A percentile compares a stretch with the other conserved stretches of the same genome.
Evolutionary conservation across 1,284 basidiomycete genomes (phyloP).

Genomic region (Volvariella surrecta): DNA sequence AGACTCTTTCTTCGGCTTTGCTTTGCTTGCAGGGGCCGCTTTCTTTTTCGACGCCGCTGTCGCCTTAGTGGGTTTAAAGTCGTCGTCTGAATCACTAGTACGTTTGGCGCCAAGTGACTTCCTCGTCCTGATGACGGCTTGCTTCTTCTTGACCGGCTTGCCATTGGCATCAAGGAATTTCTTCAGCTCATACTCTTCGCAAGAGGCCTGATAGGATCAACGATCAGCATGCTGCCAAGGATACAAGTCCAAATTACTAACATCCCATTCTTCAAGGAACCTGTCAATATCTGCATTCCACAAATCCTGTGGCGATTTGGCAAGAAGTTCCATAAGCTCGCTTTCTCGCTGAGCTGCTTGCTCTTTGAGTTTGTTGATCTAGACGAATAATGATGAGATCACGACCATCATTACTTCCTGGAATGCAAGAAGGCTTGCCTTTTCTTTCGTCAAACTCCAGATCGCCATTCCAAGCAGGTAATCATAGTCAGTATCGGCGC

Average conservation of each 20-base stretch:
- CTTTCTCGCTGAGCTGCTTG: conserved; percentile 81
- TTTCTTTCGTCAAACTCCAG: conserved; percentile 91
- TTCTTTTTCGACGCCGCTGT: conserved; percentile 32
- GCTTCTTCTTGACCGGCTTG: conserved; percentile 70
- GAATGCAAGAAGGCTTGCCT: conserved; percentile 38
- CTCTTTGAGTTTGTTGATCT: conserved; percentile 82
- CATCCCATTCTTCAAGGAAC: conserved; percentile 85
- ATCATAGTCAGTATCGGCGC: conserved; percentile 74
- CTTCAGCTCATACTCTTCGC: conserved; percentile 52
- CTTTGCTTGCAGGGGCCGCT: conserved; percentile 21
- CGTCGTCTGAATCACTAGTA: conserved; percentile 41
- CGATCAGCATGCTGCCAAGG: conserved; percentile 3
- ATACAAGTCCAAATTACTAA: conserved; percentile 25
- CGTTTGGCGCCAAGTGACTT: conserved; percentile 47
- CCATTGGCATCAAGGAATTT: conserved; percentile 43
- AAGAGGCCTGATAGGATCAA: conserved; percentile 38
- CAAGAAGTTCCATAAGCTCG: conserved; percentile 76
- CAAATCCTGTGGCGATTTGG: conserved; percentile 74
- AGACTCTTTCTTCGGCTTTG: conserved; percentile 19
- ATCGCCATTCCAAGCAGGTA: conserved; percentile 95
- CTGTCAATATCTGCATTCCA: conserved; percentile 89
- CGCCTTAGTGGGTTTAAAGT: conserved; percentile 69
- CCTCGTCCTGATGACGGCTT: conserved; percentile 64
- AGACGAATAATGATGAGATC: conserved; percentile 2
- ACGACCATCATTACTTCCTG: conserved; percentile 2